Evolutionary conservation across 208 protist species (phyloP).

Genomic region (Strigomonas culicis): DNA sequence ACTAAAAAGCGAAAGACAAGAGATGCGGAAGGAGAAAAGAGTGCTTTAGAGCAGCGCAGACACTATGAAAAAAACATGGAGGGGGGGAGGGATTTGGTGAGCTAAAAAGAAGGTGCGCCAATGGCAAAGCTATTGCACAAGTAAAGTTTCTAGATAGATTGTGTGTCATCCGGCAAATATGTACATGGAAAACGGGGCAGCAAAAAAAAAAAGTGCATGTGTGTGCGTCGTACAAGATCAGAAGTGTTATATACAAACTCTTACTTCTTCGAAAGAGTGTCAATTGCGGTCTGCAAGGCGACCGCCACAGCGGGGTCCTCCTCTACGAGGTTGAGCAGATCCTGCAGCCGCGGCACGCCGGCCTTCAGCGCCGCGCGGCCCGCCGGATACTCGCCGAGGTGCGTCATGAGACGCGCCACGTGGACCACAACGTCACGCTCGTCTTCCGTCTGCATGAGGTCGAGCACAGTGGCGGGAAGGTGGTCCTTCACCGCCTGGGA

Average conservation of each 20-base stretch:
- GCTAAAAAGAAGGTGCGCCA: background rate
- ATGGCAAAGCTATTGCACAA: background rate
- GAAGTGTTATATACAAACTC: background rate
- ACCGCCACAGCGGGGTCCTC: slow-evolving; percentile 31
- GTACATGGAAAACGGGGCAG: background rate
- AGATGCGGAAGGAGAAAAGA: slow-evolving; percentile 1
- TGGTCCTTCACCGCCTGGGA: slow-evolving; percentile 54
- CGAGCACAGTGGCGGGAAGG: slow-evolving; percentile 25
- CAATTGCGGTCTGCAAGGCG: slow-evolving; percentile 17
- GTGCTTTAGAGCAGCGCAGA: background rate
- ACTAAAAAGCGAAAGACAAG: background rate
- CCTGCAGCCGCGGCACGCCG: slow-evolving; percentile 36
- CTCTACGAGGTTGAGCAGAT: slow-evolving; percentile 28
- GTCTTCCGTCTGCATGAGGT: slow-evolving; percentile 47
- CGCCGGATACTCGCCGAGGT: slow-evolving; percentile 61
- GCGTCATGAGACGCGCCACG: slow-evolving; percentile 54
- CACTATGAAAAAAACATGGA: background rate
- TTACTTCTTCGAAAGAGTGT: slow-evolving; percentile 27
- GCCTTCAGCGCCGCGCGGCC: slow-evolving; percentile 39
- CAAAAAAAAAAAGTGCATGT: slow-evolving; percentile 8
- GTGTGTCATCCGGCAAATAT: background rate
- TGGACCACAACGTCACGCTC: slow-evolving; percentile 81
- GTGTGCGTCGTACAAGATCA: too few species aligned
- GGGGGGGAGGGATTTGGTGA: background rate
- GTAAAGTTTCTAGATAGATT: background rate